Evolutionary conservation across 176 grass and related monocot species (phyloP).

Genomic region (Cymbopogon citratus): DNA sequence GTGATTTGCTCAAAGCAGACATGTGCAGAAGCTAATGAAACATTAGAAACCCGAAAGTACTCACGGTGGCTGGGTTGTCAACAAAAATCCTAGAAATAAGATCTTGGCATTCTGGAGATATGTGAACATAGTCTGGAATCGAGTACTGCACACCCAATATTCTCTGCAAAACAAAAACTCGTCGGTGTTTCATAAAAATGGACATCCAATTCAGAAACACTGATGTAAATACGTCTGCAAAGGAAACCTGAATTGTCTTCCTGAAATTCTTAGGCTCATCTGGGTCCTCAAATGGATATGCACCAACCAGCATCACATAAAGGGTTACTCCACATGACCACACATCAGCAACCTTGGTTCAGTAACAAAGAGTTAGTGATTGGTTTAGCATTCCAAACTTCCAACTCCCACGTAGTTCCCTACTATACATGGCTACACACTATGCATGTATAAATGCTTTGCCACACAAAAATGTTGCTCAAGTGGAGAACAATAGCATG

Average conservation of each 20-base stretch:
- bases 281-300: conserved; percentile 92
- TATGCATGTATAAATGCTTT: background rate
- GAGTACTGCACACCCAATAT: conserved; percentile 94
- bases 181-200: background rate
- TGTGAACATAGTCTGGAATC: conserved; percentile 91
- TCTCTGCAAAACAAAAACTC: conserved; percentile 47
- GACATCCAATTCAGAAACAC: background rate
- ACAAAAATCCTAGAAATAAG: conserved; percentile 89
- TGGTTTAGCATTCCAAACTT: background rate
- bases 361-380: conserved; percentile 6
- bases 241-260: conserved; percentile 80
- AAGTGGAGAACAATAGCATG: background rate
- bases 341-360: conserved; percentile 77
- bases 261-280: conserved; percentile 91
- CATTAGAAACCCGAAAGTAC: background rate
- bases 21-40: background rate
- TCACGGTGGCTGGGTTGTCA: conserved; percentile 70
- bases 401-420: background rate
- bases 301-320: conserved; percentile 95
- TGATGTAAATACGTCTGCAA: background rate
- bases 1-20: background rate
- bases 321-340: conserved; percentile 94
- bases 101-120: conserved; percentile 70
- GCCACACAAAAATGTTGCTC: background rate
- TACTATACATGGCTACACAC: background rate